phyloP scores from a whole-genome alignment of 73 alveolate species.

The Tetrahymena borealis region DNA sequence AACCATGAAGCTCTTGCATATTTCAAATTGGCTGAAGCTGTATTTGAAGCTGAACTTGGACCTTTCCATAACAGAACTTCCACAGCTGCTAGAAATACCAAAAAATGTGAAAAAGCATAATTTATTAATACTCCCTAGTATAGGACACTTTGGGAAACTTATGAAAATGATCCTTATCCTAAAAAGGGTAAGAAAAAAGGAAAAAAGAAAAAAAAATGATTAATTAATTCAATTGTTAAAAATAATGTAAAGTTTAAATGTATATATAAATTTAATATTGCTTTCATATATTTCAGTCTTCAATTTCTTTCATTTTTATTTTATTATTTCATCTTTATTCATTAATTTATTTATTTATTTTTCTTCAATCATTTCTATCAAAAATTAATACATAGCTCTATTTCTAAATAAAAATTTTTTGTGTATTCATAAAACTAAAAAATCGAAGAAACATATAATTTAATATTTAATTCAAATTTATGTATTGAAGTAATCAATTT shows the following conservation, averaged over 20 bases:
- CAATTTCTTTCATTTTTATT: not conserved
- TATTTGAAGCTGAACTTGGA: conserved; percentile 72
- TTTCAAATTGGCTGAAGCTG: conserved; percentile 78
- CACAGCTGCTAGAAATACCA: conserved; percentile 66
- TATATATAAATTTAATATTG: not conserved
- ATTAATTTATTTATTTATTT: not conserved
- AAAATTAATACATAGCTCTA: too few species aligned
- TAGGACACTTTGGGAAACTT: conserved; percentile 67
- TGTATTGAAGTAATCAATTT: too few species aligned
- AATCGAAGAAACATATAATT: too few species aligned
- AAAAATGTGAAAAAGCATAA: conserved; percentile 53
- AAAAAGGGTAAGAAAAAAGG: conserved; percentile 67
- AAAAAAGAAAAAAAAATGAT: conserved; percentile 71
- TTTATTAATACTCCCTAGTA: conserved; percentile 51
- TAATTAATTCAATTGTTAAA: not conserved
- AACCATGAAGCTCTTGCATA: conserved; percentile 66
- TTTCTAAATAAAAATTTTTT: too few species aligned
- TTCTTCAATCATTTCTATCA: too few species aligned
- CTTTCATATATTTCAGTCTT: too few species aligned
- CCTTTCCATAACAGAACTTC: conserved; percentile 78
- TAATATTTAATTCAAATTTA: too few species aligned
- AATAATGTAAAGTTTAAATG: not conserved
- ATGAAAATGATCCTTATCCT: conserved; percentile 74
- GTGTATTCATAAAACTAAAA: too few species aligned
- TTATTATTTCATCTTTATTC: not conserved